Evolutionary conservation across 441 rosid species (phyloP).

Genomic region (Biscutella laevigata): DNA sequence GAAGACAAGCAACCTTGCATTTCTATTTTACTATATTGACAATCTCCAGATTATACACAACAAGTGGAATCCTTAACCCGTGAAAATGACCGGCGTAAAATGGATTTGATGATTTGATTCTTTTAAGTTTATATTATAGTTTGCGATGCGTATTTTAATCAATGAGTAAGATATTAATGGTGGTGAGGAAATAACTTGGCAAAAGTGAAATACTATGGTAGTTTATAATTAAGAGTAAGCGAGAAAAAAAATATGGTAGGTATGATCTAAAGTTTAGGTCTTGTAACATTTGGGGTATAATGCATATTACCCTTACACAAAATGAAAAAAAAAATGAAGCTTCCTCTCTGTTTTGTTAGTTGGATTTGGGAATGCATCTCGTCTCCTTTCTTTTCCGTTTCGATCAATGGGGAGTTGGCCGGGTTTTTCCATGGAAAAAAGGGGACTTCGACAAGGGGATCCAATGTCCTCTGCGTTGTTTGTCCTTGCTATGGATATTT

Average conservation of each 20-base stretch:
- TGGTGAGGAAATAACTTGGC: neutral
- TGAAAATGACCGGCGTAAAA: slow-evolving; percentile 21
- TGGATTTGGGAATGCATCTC: too few species aligned
- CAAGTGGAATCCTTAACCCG: slow-evolving; percentile 19
- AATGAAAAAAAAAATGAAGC: too few species aligned
- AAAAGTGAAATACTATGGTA: neutral
- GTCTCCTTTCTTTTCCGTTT: too few species aligned
- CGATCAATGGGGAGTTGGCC: too few species aligned
- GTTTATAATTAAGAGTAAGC: neutral
- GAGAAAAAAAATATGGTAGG: neutral
- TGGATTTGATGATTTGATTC: slow-evolving; percentile 25
- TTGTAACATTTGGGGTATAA: neutral
- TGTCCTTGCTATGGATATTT: too few species aligned
- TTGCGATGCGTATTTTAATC: neutral
- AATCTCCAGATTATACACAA: slow-evolving; percentile 17
- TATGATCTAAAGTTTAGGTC: neutral
- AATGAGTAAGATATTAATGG: neutral
- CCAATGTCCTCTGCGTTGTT: too few species aligned
- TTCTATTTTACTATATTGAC: slow-evolving; percentile 15
- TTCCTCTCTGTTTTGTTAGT: too few species aligned
- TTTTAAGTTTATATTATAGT: slow-evolving; percentile 5
- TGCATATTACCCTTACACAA: neutral
- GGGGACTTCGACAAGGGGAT: too few species aligned
- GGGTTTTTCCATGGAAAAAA: too few species aligned
- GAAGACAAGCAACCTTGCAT: slow-evolving; percentile 15